Percentiles rank a stretch among this genome's conserved stretches.
Conservation (phyloP, 768 basidiomycete species). For the Phlebiopsis flavidoalba region DNA sequence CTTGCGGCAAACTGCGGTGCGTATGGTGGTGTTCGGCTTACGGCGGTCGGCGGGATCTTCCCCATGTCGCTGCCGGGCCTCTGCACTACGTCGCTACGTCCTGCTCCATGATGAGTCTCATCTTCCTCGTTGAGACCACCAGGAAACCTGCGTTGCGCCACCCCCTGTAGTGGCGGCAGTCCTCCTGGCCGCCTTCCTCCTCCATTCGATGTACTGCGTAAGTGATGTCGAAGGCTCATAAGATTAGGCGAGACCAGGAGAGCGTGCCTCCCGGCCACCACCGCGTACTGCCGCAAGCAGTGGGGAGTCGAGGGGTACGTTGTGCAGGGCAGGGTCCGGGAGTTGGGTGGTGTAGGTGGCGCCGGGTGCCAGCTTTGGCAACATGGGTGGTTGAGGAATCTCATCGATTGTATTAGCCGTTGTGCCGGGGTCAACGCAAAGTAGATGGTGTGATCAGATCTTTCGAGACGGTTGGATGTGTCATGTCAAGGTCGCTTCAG, state of each 20-base stretch:
- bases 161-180: conserved; percentile 78
- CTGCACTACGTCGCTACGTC: conserved; percentile 55
- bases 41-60: conserved; percentile 10
- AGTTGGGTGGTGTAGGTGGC: conserved; percentile 60
- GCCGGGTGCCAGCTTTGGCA: conserved; percentile 67
- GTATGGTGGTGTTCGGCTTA: conserved; percentile 27
- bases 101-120: conserved; percentile 54
- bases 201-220: conserved; percentile 99
- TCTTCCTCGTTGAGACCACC: conserved; percentile 90
- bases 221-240: conserved; percentile 96
- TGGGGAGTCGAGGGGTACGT: conserved; percentile 77
- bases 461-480: conserved; percentile 54
- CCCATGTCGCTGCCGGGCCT: conserved; percentile 30
- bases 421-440: conserved; percentile 95
- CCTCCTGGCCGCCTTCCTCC: conserved; percentile 88
- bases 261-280: conserved; percentile 55
- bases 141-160: conserved; percentile 83
- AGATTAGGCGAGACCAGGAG: conserved; percentile 89
- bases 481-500: too few species aligned
- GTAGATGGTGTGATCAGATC: conserved; percentile 90
- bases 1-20: conserved; percentile 2
- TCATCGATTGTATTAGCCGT: conserved; percentile 97
- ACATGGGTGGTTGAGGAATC: conserved; percentile 96
- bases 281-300: conserved; percentile 70
- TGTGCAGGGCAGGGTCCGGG: conserved; percentile 44